Base-by-base conservation (phyloP, 176 grass and related monocot species). In the Neostapfia colusana region DNA sequence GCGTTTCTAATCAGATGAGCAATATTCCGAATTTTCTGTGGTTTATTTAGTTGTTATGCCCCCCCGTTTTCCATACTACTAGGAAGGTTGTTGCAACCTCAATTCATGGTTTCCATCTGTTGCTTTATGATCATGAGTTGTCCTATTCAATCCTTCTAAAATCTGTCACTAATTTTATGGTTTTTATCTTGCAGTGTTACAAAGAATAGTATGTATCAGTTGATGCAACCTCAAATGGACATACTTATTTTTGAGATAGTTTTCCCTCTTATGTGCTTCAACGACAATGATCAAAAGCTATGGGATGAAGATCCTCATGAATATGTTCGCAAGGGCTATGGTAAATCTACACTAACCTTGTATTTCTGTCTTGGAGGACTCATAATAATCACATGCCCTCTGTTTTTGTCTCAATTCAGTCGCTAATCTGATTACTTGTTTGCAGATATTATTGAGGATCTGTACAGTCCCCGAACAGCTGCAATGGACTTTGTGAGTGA, bases 241-340 rank as follows among this genome's bases (percentile, higher is more conserved):
- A 82, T 86, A 49, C 68, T 97, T 85, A 59, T 97, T 77, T 97
- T 93, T 85, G 89, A 97, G 64, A 97, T 97, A 77, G 87, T 92
- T 64, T 97, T 97, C 68, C 95, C 91, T 81, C 85, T 97, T 15
- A 97, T 97, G 95, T 97, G 95, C 82, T 97, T 93, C 82, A 97
- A 88, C 67, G 91, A 97, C 60, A 91, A 89, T n/a, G 95, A 97
- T 72, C 86, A 92, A 75, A 91, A 81, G 63, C 85, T 97, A 81
- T 97, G 95, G 95, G 85, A 80, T 6, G 95, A 97, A 81, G 95
- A 97, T 72, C 95, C 95, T 90, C 95, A 97, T 77, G 95, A 97
- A 74, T 97, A 97, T 82, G 95, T 97, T 79, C 83, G 95, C 16
- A 97, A 97, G 82, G 91, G 95, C 20, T 93, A 97, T 89, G 95